A percentile compares a stretch with the other conserved stretches of the same genome.
phyloP scores from a whole-genome alignment of 805 yeast species.

The Pichia manshurica region DNA sequence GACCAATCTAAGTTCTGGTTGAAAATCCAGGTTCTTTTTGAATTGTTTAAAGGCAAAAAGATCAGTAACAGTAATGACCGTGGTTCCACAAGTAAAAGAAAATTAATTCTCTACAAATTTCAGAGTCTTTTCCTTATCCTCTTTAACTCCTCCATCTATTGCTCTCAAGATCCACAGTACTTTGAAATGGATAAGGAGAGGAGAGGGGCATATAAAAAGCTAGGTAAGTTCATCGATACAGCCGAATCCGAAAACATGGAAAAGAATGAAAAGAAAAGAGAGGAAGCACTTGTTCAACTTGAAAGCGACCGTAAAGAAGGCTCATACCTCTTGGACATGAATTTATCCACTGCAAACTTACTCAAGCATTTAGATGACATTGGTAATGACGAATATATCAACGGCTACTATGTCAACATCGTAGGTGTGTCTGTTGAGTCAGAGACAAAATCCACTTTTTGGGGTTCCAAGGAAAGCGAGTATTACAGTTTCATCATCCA shows the following conservation, averaged over 20 bases:
- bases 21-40: conserved; percentile 76
- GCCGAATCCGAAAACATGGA: conserved; percentile 8
- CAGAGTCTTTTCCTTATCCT: conserved; percentile 58
- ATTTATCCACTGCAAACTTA: conserved; percentile 17
- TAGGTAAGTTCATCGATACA: conserved; percentile 28
- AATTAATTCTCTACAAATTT: conserved; percentile 55
- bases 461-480: conserved; percentile 22
- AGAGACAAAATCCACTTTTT: conserved; percentile 22
- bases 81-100: conserved; percentile 66
- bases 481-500: conserved; percentile 45
- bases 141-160: conserved; percentile 69
- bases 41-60: conserved; percentile 65
- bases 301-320: conserved; percentile 13
- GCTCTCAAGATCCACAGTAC: conserved; percentile 51
- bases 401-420: conserved; percentile 61
- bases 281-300: conserved; percentile 14
- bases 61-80: conserved; percentile 73
- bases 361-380: conserved; percentile 31
- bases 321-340: conserved; percentile 4
- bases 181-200: conserved; percentile 29
- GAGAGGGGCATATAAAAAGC: conserved; percentile 36
- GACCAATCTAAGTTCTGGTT: conserved; percentile 56
- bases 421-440: conserved; percentile 50
- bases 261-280: conserved; percentile 4
- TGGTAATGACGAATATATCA: conserved; percentile 35